These are phyloP conservation scores for Hymenoscyphus repandus DNA, from an alignment of 2,329 filamentous ascomycete genomes.

Conservation along the genomic window DNA sequence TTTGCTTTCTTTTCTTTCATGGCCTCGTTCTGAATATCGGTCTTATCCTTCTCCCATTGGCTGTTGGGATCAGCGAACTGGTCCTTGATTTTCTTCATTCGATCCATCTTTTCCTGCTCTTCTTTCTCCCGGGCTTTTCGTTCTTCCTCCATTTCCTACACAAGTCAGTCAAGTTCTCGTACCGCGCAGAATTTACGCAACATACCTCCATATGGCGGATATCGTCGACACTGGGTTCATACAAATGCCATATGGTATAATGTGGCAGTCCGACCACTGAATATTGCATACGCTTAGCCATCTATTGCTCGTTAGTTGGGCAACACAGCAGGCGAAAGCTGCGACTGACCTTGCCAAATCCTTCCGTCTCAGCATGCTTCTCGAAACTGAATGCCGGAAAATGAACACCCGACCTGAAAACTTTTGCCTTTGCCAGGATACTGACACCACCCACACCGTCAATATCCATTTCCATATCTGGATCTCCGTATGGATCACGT, in stretches of 20 bases:
- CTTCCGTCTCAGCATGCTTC: slow-evolving; percentile 97
- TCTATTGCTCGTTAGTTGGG: slow-evolving; percentile 47
- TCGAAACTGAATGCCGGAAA: slow-evolving; percentile 99
- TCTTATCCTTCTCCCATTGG: slow-evolving; percentile 90
- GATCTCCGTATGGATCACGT: slow-evolving; percentile 92
- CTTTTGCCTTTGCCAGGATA: slow-evolving; percentile 91
- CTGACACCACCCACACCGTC: slow-evolving; percentile 97
- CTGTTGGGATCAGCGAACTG: slow-evolving; percentile 70
- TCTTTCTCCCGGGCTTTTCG: slow-evolving; percentile 73
- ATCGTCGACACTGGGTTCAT: slow-evolving; percentile 97
- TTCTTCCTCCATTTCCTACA: slow-evolving; percentile 89
- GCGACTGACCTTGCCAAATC: slow-evolving; percentile 82
- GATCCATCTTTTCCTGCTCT: slow-evolving; percentile 67
- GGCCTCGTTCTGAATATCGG: slow-evolving; percentile 65
- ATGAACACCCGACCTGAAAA: slow-evolving; percentile 91
- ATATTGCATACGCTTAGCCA: slow-evolving; percentile 94
- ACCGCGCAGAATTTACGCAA: neutral
- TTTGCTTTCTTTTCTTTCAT: slow-evolving; percentile 48
- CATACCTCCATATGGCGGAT: slow-evolving; percentile 88
- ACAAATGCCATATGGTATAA: slow-evolving; percentile 99
- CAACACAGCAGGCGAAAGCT: neutral
- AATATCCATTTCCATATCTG: slow-evolving; percentile 99
- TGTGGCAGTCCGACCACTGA: slow-evolving; percentile 94
- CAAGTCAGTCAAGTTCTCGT: slow-evolving; percentile 13
- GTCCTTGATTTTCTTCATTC: slow-evolving; percentile 72